These are phyloP conservation scores for Solanum corneliomulleri DNA, from an alignment of 257 asterid species.

Conservation along the genomic window DNA sequence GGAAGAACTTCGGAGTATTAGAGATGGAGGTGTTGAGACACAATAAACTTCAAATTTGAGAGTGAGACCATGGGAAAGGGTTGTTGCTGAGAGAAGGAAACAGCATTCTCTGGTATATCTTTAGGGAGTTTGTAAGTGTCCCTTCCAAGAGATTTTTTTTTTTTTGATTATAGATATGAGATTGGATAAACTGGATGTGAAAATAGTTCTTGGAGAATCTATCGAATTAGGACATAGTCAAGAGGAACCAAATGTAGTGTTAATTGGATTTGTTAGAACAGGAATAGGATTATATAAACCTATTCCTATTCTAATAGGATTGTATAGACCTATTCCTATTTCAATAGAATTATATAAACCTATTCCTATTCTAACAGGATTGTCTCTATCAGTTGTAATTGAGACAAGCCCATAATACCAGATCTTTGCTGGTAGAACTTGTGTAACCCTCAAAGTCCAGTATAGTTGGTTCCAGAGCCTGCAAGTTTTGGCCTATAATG, in stretches of 20 bases:
- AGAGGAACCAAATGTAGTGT: not conserved
- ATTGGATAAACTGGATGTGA: not conserved
- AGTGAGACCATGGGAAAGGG: not conserved
- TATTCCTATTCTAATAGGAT: no score
- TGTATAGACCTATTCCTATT: no score
- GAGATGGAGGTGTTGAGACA: not conserved
- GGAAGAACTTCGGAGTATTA: not conserved
- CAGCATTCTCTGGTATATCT: not conserved
- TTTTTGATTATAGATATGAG: not conserved
- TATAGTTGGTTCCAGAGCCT: not conserved
- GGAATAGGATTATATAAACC: no score
- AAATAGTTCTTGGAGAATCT: not conserved
- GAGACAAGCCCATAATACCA: not conserved
- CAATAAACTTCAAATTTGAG: not conserved
- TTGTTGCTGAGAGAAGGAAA: not conserved
- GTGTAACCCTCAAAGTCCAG: not conserved
- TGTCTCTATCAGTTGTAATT: not conserved
- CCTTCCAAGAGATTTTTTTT: not conserved
- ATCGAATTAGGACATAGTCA: not conserved
- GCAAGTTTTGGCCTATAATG: not conserved
- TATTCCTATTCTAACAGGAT: not conserved
- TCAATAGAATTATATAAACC: no score
- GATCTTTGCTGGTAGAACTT: not conserved
- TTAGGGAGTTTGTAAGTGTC: not conserved
- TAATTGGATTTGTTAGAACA: not conserved